Percentiles rank a stretch among this genome's conserved stretches.
These are phyloP conservation scores for Aurifilum marmelostoma DNA, from an alignment of 2,329 filamentous ascomycete species.

Conservation along the genomic window DNA sequence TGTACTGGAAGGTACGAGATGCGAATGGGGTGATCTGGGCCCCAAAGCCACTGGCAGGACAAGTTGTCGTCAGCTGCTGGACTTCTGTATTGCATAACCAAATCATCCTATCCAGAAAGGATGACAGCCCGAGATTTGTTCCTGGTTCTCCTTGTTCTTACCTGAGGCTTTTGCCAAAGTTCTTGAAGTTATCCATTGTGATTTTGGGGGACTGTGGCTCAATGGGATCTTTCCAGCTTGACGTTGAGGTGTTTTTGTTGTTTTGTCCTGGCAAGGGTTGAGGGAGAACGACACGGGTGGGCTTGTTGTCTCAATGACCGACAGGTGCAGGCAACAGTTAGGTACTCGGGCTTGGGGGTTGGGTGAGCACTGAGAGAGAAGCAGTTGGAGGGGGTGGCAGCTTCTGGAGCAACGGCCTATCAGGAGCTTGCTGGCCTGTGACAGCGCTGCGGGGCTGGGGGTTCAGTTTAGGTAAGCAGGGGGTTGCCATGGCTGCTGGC, in stretches of 20 bases:
- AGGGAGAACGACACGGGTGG: conserved; percentile 7
- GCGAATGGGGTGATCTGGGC: conserved; percentile 90
- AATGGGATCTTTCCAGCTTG: not conserved
- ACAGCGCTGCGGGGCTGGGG: conserved; percentile 8
- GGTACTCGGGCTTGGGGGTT: not conserved
- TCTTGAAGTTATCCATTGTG: conserved; percentile 62
- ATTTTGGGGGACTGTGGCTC: not conserved
- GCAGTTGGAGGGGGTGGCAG: conserved; percentile 5
- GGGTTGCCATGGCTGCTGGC: not conserved
- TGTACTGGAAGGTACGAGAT: conserved; percentile 92
- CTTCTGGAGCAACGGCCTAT: conserved; percentile 10
- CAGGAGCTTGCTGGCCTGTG: conserved; percentile 12
- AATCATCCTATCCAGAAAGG: conserved; percentile 23
- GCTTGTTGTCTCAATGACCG: conserved; percentile 17
- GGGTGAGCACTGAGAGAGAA: not conserved
- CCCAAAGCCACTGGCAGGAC: conserved; percentile 57
- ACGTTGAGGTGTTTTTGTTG: not conserved
- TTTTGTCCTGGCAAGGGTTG: not conserved
- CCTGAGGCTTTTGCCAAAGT: conserved; percentile 60
- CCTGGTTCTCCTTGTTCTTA: conserved; percentile 38
- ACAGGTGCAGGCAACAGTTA: not conserved
- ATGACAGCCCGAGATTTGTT: conserved; percentile 8
- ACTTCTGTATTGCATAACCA: conserved; percentile 21
- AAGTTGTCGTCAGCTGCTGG: conserved; percentile 37
- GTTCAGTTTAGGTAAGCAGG: conserved; percentile 15